Base-by-base conservation (phyloP, 1,139 yeast species). In the Yamadazyma oceani region DNA sequence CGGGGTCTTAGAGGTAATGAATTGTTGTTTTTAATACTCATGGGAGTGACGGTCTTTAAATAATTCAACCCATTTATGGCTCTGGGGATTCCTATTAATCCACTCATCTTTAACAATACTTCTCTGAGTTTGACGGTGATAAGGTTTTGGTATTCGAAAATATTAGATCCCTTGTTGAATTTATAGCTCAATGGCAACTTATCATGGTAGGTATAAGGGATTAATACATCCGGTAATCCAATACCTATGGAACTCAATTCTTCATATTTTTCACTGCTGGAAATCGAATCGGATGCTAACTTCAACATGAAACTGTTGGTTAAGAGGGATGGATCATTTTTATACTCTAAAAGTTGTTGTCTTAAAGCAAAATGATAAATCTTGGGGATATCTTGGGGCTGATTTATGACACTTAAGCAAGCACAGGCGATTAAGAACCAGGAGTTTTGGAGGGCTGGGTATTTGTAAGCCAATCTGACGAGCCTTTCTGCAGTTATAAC, bases 341-440 rank as follows among this genome's bases (percentile, higher is more conserved):
- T 51, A 37, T 43, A 50, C 46, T 64, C 68, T 47, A 69, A 57
- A 28, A 71, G 63, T 40, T 74, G 75, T 44, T 73, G 73, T 41
- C 80, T 68, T 48, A 89, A 55, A 8, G 90, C 89, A 63, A 83
- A 84, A 48, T 85, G 86, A 55, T 82, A 84, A 8, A 89, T 58
- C 38, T 69, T 70, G 3, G 96, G 92, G 29, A 89, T 78, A 47
- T 86, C 96, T 36, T 82, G 78, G 0, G 96, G 95, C 44, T 75
- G 78, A 54, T 89, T 89, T 53, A 92, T 81, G 9, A 83, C 92
- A 2, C 92, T 80, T 41, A 89, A 73, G 16, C 95, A 78, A 0
- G 94, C 87, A 12, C 95, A 86, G 0, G 96, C 92, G 14, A 88
- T 66, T 72, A 66, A 38, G 54, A 43, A 86, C 96, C 97, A 89